Percentiles rank a stretch among this genome's conserved stretches.
phyloP scores from a whole-genome alignment of 2,329 filamentous ascomycete genomes.

The Aspergillus terreus region DNA sequence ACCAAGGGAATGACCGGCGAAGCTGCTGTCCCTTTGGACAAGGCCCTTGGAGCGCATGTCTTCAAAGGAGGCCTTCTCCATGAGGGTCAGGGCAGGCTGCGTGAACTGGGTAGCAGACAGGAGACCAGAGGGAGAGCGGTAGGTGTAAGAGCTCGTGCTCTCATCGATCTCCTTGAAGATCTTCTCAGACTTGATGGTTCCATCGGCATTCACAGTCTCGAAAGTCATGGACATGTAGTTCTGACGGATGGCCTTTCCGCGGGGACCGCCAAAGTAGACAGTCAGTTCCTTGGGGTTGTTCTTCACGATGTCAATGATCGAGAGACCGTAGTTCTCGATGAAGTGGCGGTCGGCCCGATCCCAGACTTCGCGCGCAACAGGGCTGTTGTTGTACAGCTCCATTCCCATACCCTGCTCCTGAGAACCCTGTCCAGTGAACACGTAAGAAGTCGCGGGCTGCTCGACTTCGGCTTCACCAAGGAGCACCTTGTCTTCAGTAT shows the following conservation, averaged over 20 bases:
- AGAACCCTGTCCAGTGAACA: slow-evolving; percentile 97
- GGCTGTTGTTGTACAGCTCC: slow-evolving; percentile 92
- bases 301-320: slow-evolving; percentile 97
- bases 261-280: slow-evolving; percentile 94
- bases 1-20: slow-evolving; percentile 94
- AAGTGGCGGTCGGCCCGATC: slow-evolving; percentile 97
- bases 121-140: slow-evolving; percentile 88
- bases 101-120: slow-evolving; percentile 98
- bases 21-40: slow-evolving; percentile 92
- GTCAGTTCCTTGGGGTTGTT: slow-evolving; percentile 99
- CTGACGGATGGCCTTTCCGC: slow-evolving; percentile 93
- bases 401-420: slow-evolving; percentile 99
- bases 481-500: slow-evolving; percentile 94
- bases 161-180: slow-evolving; percentile 99
- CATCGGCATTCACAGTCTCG: slow-evolving; percentile 91
- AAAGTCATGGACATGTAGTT: slow-evolving; percentile 99
- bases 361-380: slow-evolving; percentile 96
- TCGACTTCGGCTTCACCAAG: slow-evolving; percentile 95
- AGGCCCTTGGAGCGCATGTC: slow-evolving; percentile 98
- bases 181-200: slow-evolving; percentile 93
- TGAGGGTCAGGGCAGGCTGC: slow-evolving; percentile 91
- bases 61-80: slow-evolving; percentile 99
- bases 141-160: slow-evolving; percentile 91
- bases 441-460: slow-evolving; percentile 92
- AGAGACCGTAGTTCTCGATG: slow-evolving; percentile 97